These are phyloP conservation scores for Picochlorum sp. DNA, from an alignment of 139 green algal species.

Conservation along the genomic window DNA sequence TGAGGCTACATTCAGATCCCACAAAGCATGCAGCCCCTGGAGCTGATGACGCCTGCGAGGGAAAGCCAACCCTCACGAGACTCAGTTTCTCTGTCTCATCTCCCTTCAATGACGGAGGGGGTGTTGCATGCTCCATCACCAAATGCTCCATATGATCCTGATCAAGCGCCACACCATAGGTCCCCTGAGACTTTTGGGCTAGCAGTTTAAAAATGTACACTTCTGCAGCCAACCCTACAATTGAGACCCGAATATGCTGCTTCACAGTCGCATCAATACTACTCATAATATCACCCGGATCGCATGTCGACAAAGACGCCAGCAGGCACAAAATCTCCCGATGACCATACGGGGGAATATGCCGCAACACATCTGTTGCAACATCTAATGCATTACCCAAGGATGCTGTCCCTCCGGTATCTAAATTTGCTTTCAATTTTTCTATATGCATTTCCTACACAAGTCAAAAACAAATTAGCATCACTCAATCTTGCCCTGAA, in stretches of 20 bases:
- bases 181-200: constrained; percentile 63
- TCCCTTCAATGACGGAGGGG: constrained; percentile 38
- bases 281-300: constrained; percentile 73
- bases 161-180: constrained; percentile 63
- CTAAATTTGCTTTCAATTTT: constrained; percentile 34
- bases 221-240: constrained; percentile 69
- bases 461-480: background rate
- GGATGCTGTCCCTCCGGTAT: constrained; percentile 56
- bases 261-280: constrained; percentile 51
- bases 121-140: constrained; percentile 50
- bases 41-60: constrained; percentile 46
- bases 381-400: constrained; percentile 84
- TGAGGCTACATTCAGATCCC: constrained; percentile 42
- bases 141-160: constrained; percentile 68
- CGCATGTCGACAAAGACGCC: constrained; percentile 73
- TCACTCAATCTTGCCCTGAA: background rate
- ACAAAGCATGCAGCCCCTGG: constrained; percentile 46
- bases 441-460: constrained; percentile 37
- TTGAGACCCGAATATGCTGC: constrained; percentile 49
- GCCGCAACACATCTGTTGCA: constrained; percentile 41
- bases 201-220: constrained; percentile 65
- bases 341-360: constrained; percentile 79
- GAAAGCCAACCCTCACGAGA: constrained; percentile 83
- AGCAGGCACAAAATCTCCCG: constrained; percentile 81
- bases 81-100: constrained; percentile 24